These are phyloP conservation scores for Diutina mesorugosa DNA, from an alignment of 1,139 yeast species.

Conservation along the genomic window DNA sequence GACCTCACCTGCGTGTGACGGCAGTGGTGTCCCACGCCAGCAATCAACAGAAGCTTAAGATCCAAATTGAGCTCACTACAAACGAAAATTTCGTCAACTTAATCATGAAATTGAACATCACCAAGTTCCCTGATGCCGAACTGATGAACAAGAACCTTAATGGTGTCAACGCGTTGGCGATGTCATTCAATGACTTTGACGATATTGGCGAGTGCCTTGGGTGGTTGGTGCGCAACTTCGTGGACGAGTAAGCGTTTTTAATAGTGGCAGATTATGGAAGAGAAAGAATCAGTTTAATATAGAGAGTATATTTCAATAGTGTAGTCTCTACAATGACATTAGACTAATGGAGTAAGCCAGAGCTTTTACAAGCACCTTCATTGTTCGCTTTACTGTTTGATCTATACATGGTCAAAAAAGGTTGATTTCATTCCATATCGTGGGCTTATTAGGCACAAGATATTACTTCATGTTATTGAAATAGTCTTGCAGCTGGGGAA, in stretches of 20 bases:
- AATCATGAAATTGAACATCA: slow-evolving; percentile 19
- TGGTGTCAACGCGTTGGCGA: slow-evolving; percentile 29
- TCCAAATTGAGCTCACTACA: slow-evolving; percentile 21
- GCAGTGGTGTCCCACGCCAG: slow-evolving; percentile 9
- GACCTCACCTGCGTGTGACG: slow-evolving; percentile 18
- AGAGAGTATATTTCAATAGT: too few species aligned
- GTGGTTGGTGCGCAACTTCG: slow-evolving; percentile 39
- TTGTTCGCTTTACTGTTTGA: too few species aligned
- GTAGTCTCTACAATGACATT: too few species aligned
- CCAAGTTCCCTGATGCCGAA: slow-evolving; percentile 17
- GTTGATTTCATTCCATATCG: too few species aligned
- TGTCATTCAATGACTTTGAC: slow-evolving; percentile 41
- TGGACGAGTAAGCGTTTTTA: neutral
- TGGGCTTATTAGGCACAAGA: too few species aligned
- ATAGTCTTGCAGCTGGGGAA: too few species aligned
- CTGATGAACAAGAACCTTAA: slow-evolving; percentile 18
- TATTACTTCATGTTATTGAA: too few species aligned
- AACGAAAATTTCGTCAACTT: slow-evolving; percentile 30
- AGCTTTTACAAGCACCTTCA: too few species aligned
- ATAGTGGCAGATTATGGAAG: too few species aligned
- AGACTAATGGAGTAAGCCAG: too few species aligned
- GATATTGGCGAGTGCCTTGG: slow-evolving; percentile 56
- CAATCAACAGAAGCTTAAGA: slow-evolving; percentile 12
- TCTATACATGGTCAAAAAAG: too few species aligned
- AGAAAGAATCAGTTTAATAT: too few species aligned